Base-by-base conservation (phyloP, 495 filamentous ascomycete genomes). In the Friedmanniomyces endolithicus region DNA sequence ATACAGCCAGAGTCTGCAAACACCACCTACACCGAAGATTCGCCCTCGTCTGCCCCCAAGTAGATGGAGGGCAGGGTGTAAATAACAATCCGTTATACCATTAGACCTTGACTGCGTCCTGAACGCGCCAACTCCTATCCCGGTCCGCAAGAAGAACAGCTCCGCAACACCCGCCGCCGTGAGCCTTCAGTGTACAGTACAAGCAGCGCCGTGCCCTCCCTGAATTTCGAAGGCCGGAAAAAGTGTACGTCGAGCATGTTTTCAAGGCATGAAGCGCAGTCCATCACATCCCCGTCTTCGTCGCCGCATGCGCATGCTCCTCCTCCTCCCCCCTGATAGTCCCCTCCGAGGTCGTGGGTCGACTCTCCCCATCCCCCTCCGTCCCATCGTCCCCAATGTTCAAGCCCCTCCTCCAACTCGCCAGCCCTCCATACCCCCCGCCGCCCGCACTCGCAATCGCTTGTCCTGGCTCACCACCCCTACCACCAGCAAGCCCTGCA, bases 401-500 rank as follows among this genome's bases (percentile, higher is more conserved):
- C 50, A 63, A 20, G 25, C 65, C 53, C 43, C 60, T 60, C 25
- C 66, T 40, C 66, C 66, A 70, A 35, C 41, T 50, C 33, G 61
- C 57, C 27, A 70, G 19, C 7, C 49, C 11, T 33, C 49, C 37
- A 11, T 31, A 41, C 48, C 23, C 39, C 1, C 24, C 39, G 20
- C 22, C 48, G 9, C 46, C 29, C 39, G 20, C 33, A 16, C 22
- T 61, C 29, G 9, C 27, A 31, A 31, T n/a, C n/a, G n/a, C n/a
- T n/a, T n/a, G 27, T 31, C 67, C 69, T 16, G 67, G 65, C 3
- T 65, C 70, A 6, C 73, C 75, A 19, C 77, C 71, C 6, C 73
- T 75, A 19, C 77, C 71, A 23, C 62, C 65, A 23, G 25, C 22
- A 71, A 71, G 75, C 80, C 12, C n/a, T n/a, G n/a, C 33, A 48